Conservation (phyloP, 805 yeast genomes). For the Starmerella tilneyi region DNA sequence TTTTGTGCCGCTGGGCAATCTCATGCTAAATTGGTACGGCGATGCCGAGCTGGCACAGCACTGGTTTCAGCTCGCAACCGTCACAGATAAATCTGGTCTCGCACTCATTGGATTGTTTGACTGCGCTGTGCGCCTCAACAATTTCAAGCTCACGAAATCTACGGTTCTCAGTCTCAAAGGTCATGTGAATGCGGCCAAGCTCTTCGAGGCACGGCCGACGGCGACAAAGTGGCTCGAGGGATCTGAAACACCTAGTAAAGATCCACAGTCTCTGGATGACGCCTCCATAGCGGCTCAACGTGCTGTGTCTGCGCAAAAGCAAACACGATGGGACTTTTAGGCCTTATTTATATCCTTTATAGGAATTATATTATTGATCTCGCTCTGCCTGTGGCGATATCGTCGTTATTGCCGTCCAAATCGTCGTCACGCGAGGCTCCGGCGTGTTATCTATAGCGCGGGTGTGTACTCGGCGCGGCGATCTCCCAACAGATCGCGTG, state of each 20-base stretch:
- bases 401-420: too few relatives aligned
- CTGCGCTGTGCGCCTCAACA: constrained; percentile 17
- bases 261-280: too few relatives aligned
- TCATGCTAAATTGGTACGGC: constrained; percentile 69
- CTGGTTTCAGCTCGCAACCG: constrained; percentile 72
- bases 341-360: too few relatives aligned
- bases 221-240: neutral
- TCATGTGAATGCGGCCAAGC: constrained; percentile 13
- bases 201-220: constrained; percentile 9
- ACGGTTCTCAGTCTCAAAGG: constrained; percentile 11
- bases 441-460: too few relatives aligned
- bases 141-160: constrained; percentile 7
- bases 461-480: too few relatives aligned
- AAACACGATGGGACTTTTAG: neutral
- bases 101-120: constrained; percentile 25
- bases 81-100: constrained; percentile 23
- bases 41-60: constrained; percentile 50
- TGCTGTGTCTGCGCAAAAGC: neutral
- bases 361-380: too few relatives aligned
- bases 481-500: too few relatives aligned
- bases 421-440: too few relatives aligned
- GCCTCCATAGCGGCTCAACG: too few relatives aligned
- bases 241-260: neutral
- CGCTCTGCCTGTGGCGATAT: too few relatives aligned
- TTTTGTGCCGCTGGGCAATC: constrained; percentile 63